phyloP scores from a whole-genome alignment of 805 yeast species.

The Wickerhamiella kazuoi region DNA sequence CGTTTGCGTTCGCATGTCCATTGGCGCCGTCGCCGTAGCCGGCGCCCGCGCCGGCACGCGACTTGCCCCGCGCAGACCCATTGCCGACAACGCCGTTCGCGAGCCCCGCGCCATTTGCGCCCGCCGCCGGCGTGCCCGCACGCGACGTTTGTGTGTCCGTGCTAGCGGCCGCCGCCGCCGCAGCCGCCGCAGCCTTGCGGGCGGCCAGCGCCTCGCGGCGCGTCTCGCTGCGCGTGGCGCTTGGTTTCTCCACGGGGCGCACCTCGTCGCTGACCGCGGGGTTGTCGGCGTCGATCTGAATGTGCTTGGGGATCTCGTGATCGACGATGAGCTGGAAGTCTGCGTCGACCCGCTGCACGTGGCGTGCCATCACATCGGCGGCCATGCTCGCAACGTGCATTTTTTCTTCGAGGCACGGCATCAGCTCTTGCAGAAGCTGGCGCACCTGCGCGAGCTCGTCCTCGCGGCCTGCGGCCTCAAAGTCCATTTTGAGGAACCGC shows the following conservation, averaged over 20 bases:
- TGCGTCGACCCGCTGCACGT: conserved; percentile 55
- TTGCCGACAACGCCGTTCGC: background rate
- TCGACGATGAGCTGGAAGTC: conserved; percentile 60
- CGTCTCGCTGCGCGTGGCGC: conserved; percentile 67
- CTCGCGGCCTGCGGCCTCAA: conserved; percentile 15
- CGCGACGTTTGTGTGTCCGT: conserved; percentile 6
- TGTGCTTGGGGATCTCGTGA: conserved; percentile 63
- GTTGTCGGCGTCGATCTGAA: conserved; percentile 49
- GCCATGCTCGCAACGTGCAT: conserved; percentile 95
- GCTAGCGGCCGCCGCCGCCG: conserved; percentile 8
- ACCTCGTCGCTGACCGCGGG: conserved; percentile 64
- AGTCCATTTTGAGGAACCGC: conserved; percentile 27
- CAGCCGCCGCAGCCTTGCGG: conserved; percentile 37
- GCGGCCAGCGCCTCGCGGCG: conserved; percentile 91
- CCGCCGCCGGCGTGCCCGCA: conserved; percentile 11
- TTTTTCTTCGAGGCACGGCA: conserved; percentile 89
- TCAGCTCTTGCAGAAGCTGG: conserved; percentile 38
- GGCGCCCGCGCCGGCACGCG: background rate
- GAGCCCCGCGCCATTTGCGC: background rate
- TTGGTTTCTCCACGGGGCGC: conserved; percentile 31
- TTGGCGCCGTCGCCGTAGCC: background rate
- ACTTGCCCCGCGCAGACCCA: background rate
- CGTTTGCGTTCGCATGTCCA: conserved; percentile 1
- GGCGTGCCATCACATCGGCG: conserved; percentile 52
- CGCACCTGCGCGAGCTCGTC: conserved; percentile 23